phyloP scores from a whole-genome alignment of 2,329 filamentous ascomycete species.

The Calonectria multiphialidica region DNA sequence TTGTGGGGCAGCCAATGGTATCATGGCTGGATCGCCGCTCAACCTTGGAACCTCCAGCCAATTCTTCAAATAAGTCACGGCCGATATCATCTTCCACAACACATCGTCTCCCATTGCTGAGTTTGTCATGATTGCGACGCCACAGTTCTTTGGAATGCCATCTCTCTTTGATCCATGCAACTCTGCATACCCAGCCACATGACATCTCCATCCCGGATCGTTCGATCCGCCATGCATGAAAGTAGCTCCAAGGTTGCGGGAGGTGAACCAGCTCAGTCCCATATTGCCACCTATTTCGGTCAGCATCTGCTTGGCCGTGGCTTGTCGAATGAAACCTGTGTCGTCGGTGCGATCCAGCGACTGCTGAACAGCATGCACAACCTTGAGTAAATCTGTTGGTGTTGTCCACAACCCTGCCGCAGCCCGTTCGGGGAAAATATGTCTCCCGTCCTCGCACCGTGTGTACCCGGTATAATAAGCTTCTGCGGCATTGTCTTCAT shows the following conservation, averaged over 20 bases:
- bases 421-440: not conserved
- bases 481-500: not conserved
- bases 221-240: not conserved
- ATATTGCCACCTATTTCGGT: not conserved
- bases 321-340: not conserved
- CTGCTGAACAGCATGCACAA: not conserved
- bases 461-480: not conserved
- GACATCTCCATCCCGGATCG: not conserved
- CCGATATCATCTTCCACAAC: not conserved
- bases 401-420: not conserved
- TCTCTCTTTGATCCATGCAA: not conserved
- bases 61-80: not conserved
- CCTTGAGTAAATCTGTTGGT: not conserved
- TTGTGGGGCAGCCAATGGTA: not conserved
- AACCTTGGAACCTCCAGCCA: not conserved
- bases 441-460: not conserved
- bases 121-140: not conserved
- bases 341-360: not conserved
- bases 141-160: not conserved
- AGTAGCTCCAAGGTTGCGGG: not conserved
- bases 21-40: not conserved
- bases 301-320: not conserved
- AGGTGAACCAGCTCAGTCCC: not conserved
- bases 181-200: not conserved
- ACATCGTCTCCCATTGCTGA: not conserved